These are phyloP conservation scores for Hanseniaspora opuntiae DNA, from an alignment of 805 yeast species.

Conservation along the genomic window DNA sequence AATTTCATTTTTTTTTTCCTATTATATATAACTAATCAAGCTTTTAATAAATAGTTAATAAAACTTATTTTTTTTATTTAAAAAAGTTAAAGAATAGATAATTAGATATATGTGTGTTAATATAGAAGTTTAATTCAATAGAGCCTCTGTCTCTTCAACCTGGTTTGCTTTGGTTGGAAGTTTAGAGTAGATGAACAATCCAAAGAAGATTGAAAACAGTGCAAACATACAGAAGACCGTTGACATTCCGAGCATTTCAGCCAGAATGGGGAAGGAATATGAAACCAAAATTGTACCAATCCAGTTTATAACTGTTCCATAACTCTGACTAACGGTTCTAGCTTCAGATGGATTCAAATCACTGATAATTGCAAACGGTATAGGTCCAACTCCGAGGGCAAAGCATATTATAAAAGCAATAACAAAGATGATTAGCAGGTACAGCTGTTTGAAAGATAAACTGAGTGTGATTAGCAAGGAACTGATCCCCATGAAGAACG, in stretches of 20 bases:
- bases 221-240: constrained; percentile 66
- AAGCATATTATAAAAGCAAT: constrained; percentile 67
- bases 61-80: no score
- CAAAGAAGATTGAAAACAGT: constrained; percentile 37
- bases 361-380: constrained; percentile 76
- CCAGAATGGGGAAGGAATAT: constrained; percentile 61
- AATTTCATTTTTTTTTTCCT: background rate
- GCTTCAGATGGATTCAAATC: constrained; percentile 79
- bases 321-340: constrained; percentile 77
- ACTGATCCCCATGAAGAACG: constrained; percentile 52
- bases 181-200: constrained; percentile 31
- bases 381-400: constrained; percentile 90
- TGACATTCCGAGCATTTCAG: constrained; percentile 50
- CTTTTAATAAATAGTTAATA: no score
- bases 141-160: background rate
- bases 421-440: constrained; percentile 48
- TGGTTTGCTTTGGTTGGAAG: constrained; percentile 64
- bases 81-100: no score
- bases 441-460: constrained; percentile 35
- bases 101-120: no score
- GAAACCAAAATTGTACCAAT: constrained; percentile 74
- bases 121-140: background rate
- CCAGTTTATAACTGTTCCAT: constrained; percentile 89
- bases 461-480: constrained; percentile 56
- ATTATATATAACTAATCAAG: no score